Base-by-base conservation (phyloP, 2,329 filamentous ascomycete species). In the Ophiostoma montium region DNA sequence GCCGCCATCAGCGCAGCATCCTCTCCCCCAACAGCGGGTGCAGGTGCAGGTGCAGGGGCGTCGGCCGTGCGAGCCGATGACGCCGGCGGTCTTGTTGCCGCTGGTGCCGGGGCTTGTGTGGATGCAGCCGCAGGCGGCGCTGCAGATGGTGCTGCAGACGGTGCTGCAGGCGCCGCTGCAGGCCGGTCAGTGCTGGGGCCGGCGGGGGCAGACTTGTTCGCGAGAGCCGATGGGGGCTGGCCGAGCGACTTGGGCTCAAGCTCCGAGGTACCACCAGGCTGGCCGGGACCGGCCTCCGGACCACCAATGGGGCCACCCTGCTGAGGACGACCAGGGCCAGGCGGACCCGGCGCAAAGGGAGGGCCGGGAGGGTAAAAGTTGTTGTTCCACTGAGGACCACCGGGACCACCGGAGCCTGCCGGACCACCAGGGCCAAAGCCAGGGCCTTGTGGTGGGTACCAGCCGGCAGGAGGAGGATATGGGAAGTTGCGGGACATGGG, bases 401-500 rank as follows among this genome's bases (percentile, higher is more conserved):
- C 41, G 12, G 42, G 42, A 31, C 41, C 41, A 15, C 41, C 41
- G 16, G 41, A 21, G 30, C 41, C 41, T 2, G n/a, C 31, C 9
- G 43, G 43, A 13, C 78, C 81, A 16, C 39, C 30, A 66, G 76
- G 80, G 32, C 80, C 82, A 57, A 87, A 92, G 23, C 80, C 82
- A 64, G 86, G 84, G 7, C 82, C 82, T 35, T 48, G 54, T 9
- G 75, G 78, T 56, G 83, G 84, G 61, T 81, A 90, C 84, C 86
- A 94, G 50, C 82, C 84, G 21, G 78, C 78, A 43, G 80, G 84
- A 15, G 80, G 82, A 54, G 84, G 84, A 62, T 88, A 94, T 1
- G 83, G 82, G 75, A 87, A 82, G 43, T 52, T 53, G 3, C 46
- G 50, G 3, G 44, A 46, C 15, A 49, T 23, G 49, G 43, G 58